Evolutionary conservation across 169 alveolate species (phyloP).

Genomic region (Miamiensis avidus): DNA sequence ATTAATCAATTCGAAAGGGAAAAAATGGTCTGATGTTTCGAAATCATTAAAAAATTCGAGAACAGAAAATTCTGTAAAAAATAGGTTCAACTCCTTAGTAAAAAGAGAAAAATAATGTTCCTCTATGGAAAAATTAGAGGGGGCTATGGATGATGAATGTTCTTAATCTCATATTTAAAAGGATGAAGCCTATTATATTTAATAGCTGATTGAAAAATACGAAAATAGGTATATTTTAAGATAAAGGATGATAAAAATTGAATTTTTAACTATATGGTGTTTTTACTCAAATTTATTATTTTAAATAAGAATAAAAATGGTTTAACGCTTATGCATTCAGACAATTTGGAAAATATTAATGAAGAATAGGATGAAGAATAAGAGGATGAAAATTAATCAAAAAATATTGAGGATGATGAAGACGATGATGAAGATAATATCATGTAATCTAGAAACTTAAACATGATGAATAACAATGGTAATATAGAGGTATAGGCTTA

Average conservation of each 20-base stretch:
- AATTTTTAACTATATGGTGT: too few species aligned
- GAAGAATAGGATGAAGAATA: not conserved
- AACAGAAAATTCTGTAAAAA: conserved; percentile 45
- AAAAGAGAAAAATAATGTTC: conserved; percentile 22
- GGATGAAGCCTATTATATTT: not conserved
- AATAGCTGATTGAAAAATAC: conserved; percentile 1
- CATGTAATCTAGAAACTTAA: too few species aligned
- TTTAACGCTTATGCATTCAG: not conserved
- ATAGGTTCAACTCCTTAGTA: conserved; percentile 38
- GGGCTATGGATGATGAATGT: not conserved
- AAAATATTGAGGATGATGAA: too few species aligned
- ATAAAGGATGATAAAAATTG: not conserved
- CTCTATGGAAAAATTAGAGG: conserved; percentile 1
- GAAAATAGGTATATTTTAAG: not conserved
- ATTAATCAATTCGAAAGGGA: conserved; percentile 29
- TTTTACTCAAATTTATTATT: too few species aligned
- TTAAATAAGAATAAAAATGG: not conserved
- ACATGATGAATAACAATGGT: not conserved
- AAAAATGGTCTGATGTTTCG: conserved; percentile 47
- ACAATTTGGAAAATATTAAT: not conserved
- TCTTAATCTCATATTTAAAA: not conserved
- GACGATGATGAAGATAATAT: not conserved
- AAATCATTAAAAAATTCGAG: conserved; percentile 28
- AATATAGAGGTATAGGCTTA: not conserved
- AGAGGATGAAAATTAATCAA: not conserved